Evolutionary conservation across 2,329 filamentous ascomycete species (phyloP).

Genomic region (Chrysosphaeria jannelii): DNA sequence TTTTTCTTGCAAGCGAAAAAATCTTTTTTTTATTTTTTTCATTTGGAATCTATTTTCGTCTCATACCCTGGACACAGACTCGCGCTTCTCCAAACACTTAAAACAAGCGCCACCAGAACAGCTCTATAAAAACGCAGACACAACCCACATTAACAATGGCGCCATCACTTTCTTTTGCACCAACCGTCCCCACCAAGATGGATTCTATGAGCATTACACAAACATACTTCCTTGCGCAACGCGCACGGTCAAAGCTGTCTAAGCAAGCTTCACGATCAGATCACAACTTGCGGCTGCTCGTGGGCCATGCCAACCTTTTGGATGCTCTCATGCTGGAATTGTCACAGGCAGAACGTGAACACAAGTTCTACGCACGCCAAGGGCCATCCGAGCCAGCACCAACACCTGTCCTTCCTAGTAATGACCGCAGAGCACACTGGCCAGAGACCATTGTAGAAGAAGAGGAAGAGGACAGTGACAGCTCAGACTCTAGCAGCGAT

Average conservation of each 20-base stretch:
- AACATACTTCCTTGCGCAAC: constrained; percentile 95
- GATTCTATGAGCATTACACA: constrained; percentile 96
- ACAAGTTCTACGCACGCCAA: constrained; percentile 40
- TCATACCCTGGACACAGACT: no score
- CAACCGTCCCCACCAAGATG: no score
- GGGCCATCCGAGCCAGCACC: constrained; percentile 6
- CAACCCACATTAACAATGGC: no score
- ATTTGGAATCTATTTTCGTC: no score
- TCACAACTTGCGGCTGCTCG: constrained; percentile 80
- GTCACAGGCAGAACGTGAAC: constrained; percentile 76
- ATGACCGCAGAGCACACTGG: constrained; percentile 56
- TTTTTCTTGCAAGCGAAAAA: no score
- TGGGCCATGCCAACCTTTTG: constrained; percentile 94
- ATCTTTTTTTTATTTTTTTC: no score
- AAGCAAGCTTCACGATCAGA: constrained; percentile 69
- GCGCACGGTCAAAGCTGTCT: constrained; percentile 85
- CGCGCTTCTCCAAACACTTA: no score
- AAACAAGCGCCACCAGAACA: no score
- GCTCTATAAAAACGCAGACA: no score
- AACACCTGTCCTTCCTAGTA: no score
- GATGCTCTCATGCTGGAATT: constrained; percentile 77
- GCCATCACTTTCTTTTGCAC: no score
- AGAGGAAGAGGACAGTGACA: constrained; percentile 30
- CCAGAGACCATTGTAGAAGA: constrained; percentile 51
- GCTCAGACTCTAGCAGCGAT: constrained; percentile 14